phyloP scores from a whole-genome alignment of 441 rosid species.

The Hura crepitans region DNA sequence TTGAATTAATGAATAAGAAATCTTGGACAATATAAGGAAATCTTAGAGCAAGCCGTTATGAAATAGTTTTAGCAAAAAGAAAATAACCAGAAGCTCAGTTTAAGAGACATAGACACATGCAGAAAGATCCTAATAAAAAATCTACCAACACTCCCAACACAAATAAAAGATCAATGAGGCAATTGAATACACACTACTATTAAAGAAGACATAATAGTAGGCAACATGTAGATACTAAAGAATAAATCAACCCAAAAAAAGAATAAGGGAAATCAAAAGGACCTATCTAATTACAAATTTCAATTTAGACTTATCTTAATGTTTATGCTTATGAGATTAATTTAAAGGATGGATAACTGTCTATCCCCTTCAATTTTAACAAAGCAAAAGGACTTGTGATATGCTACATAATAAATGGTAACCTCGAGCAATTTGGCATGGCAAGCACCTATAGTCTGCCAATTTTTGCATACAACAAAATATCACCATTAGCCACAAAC shows the following conservation, averaged over 20 bases:
- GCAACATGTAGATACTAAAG: neutral
- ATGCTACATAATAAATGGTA: constrained; percentile 80
- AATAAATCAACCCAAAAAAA: neutral
- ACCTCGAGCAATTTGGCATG: constrained; percentile 95
- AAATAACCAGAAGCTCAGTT: too few species aligned
- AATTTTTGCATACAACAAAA: constrained; percentile 58
- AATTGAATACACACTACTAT: too few species aligned
- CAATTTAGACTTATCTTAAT: too few species aligned
- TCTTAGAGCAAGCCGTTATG: too few species aligned
- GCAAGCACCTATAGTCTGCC: constrained; percentile 91
- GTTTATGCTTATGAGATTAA: neutral
- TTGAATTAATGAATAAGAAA: too few species aligned
- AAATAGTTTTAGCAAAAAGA: too few species aligned
- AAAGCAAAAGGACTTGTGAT: constrained; percentile 87
- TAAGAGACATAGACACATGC: too few species aligned
- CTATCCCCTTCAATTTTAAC: constrained; percentile 80
- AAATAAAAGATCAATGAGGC: too few species aligned
- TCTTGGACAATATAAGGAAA: too few species aligned
- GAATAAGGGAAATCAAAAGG: neutral
- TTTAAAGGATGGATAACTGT: constrained; percentile 52
- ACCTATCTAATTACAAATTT: too few species aligned
- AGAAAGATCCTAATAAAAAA: too few species aligned
- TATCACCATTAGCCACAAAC: constrained; percentile 16
- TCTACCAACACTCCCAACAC: too few species aligned
- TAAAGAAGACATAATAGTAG: neutral